Evolutionary conservation across 495 filamentous ascomycete genomes (phyloP), one percentile per base, ranked within the genome.

Genomic region (Penicillium longicatenatum): DNA sequence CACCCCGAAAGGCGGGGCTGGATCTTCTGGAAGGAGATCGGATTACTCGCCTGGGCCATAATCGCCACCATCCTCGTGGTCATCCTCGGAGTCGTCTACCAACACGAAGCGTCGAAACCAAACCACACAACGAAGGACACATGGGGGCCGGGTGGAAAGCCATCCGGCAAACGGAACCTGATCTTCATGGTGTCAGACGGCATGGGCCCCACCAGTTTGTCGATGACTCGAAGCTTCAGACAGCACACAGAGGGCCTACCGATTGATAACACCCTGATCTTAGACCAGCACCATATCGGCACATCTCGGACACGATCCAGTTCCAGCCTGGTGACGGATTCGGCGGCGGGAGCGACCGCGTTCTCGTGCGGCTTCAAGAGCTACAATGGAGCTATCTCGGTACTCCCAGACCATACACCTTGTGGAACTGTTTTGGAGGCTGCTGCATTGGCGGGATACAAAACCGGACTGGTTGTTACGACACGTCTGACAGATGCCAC

Each of bases 121-220:
- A 51, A 21, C n/a, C 41, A 21, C 16, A 64, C 42, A 31, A 61
- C 58, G 11, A 67, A 64, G 39, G 56, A 60, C 1, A 51, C 65
- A 45, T 77, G 74, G 75, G 65, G 68, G 22, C 71, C 78, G 49
- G 69, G 67, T 31, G 78, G 78, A 37, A 83, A 75, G 57, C 85
- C 78, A 9, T 75, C 66, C n/a, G 89, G 89, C 14, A 98, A 98
- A 74, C 81, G 89, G 22, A 98, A 97, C 67, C 73, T 98, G 39
- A 88, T 98, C 58, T 98, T 98, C 79, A 98, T 98, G 95, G 95
- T 98, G 9, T 95, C 90, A 0, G 94, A 98, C 67, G 94, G 93
- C 54, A 98, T 98, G 95, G 94, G 94, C 0, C 94, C 94, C 3
- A 90, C 93, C 20, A 93, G 90, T 68, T 80, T 98, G 22, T 85